Evolutionary conservation across 2,329 filamentous ascomycete species (phyloP), one percentile per base, ranked within the genome.

Genomic region (Epichloe scottii): DNA sequence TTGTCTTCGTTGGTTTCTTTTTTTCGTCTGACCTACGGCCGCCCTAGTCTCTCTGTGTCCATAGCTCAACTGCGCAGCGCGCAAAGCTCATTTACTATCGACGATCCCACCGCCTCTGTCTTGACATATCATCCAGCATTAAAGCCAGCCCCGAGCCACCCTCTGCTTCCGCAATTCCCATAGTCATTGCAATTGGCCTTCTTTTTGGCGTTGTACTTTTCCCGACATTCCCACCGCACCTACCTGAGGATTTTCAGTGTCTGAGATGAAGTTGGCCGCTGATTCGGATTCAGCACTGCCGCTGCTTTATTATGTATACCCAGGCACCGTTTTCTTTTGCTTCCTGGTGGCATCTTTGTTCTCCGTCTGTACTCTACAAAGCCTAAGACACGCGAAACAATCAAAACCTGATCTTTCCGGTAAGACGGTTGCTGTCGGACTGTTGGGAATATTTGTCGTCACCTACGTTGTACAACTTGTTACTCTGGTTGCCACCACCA

Each of bases 231-330:
- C 30, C 26, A 14, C 3, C 11, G 12, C 17, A 4, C 47, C 19
- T 17, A 23, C 21, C 37, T 30, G 11, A 34, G 37, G 7, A 38
- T 30, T 12, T 38, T 11, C 15, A 15, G 12, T 33, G 10, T 46
- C 47, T 11, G 34, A 37, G 17, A 54, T 54, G 52, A 46, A 49
- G 17, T 43, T 46, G 5, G 39, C 39, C 38, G 35, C 39, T 42
- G 50, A 50, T 21, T 34, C 54, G 37, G 53, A 56, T 46, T 50
- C 56, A 37, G 54, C 68, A 54, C 63, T 75, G 51, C 63, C 66
- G 44, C 65, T 67, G 56, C 66, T 84, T 43, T 77, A 79, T 64
- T 84, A 84, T 62, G 64, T 71, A 8, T 82, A 78, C 56, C 81
- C 83, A 11, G 69, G 75, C 10, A 53, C 71, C 19, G 64, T 81